Percentiles rank a stretch among this genome's conserved stretches.
Evolutionary conservation across 306 rosid species (phyloP).

Genomic region (Chamaecrista fasciculata): DNA sequence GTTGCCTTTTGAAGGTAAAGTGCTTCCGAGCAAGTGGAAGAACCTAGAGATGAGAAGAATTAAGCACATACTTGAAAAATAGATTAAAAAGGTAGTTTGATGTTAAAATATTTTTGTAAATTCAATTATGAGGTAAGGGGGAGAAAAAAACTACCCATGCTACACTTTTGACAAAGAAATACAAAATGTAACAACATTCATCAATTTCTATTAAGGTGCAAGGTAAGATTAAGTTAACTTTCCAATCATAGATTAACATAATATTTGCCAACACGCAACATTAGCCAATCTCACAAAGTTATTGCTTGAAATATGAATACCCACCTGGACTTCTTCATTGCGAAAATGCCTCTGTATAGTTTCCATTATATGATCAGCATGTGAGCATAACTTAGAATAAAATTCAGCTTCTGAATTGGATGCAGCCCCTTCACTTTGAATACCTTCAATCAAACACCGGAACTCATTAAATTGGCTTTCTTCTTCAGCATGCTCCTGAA

Average conservation of each 20-base stretch:
- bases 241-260: slow-evolving; percentile 14
- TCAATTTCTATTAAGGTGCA: slow-evolving; percentile 27
- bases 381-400: slow-evolving; percentile 79
- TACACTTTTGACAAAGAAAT: slow-evolving; percentile 11
- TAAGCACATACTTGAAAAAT: slow-evolving; percentile 22
- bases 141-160: slow-evolving; percentile 9
- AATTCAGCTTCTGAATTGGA: slow-evolving; percentile 81
- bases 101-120: slow-evolving; percentile 19
- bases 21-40: slow-evolving; percentile 93
- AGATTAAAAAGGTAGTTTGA: slow-evolving; percentile 17
- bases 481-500: slow-evolving; percentile 88
- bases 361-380: slow-evolving; percentile 96
- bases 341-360: slow-evolving; percentile 83
- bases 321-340: slow-evolving; percentile 94
- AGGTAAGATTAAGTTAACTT: background rate
- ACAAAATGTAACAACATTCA: slow-evolving; percentile 15
- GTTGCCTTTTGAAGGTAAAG: slow-evolving; percentile 79
- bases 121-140: background rate
- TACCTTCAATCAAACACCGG: slow-evolving; percentile 78
- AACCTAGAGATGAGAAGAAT: slow-evolving; percentile 56
- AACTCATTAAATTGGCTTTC: slow-evolving; percentile 93
- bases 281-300: slow-evolving; percentile 22
- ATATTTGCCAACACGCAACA: slow-evolving; percentile 17
- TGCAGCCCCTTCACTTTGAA: slow-evolving; percentile 78
- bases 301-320: slow-evolving; percentile 31